Percentiles rank a stretch among this genome's conserved stretches.
phyloP scores from a whole-genome alignment of 768 basidiomycete genomes.

The Kwoniella sp. region DNA sequence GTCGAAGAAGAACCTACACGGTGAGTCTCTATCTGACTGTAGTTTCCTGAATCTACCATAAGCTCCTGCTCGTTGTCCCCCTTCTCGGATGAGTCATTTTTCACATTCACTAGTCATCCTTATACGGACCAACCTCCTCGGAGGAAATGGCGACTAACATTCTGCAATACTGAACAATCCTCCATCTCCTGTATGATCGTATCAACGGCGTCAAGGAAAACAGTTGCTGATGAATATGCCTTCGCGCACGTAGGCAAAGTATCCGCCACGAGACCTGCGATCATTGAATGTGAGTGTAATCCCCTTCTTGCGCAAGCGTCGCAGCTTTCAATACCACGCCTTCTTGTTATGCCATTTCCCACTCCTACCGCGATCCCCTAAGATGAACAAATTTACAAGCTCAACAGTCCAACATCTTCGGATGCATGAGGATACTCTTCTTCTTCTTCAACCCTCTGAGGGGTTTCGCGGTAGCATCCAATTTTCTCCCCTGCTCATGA shows the following conservation, averaged over 20 bases:
- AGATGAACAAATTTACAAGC: constrained; percentile 56
- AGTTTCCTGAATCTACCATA: neutral
- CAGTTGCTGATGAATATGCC: neutral
- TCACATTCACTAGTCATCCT: constrained; percentile 51
- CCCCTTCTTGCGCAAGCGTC: neutral
- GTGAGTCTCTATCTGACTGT: constrained; percentile 57
- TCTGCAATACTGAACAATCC: constrained; percentile 55
- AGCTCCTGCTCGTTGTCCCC: neutral
- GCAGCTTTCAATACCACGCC: constrained; percentile 2
- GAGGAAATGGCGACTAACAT: constrained; percentile 47
- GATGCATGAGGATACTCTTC: constrained; percentile 49
- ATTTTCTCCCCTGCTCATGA: constrained; percentile 5
- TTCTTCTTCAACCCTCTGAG: constrained; percentile 56
- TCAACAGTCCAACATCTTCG: constrained; percentile 56
- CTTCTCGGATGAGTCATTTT: constrained; percentile 48
- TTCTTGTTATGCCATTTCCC: constrained; percentile 5
- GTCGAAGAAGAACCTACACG: constrained; percentile 62
- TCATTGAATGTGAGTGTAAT: constrained; percentile 45
- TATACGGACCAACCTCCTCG: constrained; percentile 41
- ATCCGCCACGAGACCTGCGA: constrained; percentile 28
- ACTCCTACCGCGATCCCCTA: constrained; percentile 27
- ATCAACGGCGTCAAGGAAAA: constrained; percentile 11
- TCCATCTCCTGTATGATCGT: neutral
- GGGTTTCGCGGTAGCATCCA: constrained; percentile 4
- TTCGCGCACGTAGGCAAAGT: constrained; percentile 39